A percentile compares a stretch with the other conserved stretches of the same genome.
Evolutionary conservation across 2,329 filamentous ascomycete species (phyloP).

Genomic region (Grosmannia serpens): DNA sequence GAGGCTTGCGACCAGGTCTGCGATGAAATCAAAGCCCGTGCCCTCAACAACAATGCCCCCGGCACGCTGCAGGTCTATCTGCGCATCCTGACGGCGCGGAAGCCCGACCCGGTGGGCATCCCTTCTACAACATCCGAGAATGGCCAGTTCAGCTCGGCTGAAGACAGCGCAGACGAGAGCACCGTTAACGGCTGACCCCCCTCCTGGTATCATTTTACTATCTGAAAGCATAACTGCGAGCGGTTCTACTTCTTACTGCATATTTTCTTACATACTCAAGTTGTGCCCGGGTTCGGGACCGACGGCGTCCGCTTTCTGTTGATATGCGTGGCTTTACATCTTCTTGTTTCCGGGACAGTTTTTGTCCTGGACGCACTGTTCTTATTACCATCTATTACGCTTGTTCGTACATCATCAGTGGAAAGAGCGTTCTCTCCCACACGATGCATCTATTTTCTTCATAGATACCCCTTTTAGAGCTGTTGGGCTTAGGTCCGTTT

Average conservation of each 20-base stretch:
- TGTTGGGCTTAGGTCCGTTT: background rate
- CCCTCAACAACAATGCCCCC: conserved; percentile 31
- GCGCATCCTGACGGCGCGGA: conserved; percentile 36
- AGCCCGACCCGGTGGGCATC: conserved; percentile 24
- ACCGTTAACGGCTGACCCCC: conserved; percentile 5
- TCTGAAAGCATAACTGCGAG: background rate
- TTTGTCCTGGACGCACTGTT: background rate
- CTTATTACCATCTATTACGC: background rate
- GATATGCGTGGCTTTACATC: too few species aligned
- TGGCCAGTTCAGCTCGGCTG: background rate
- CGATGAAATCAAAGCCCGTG: conserved; percentile 35
- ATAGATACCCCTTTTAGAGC: background rate
- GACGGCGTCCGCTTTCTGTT: too few species aligned
- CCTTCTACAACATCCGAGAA: conserved; percentile 2
- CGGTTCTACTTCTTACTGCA: background rate
- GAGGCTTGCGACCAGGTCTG: conserved; percentile 34
- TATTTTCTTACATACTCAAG: background rate
- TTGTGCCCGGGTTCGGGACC: too few species aligned
- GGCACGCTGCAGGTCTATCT: conserved; percentile 35
- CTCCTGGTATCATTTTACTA: background rate
- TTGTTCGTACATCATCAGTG: background rate
- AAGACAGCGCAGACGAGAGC: conserved; percentile 7
- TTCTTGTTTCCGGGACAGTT: too few species aligned
- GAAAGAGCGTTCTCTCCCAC: background rate
- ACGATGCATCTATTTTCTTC: background rate